These are phyloP conservation scores for Xylaria digitata DNA, from an alignment of 2,329 filamentous ascomycete genomes.

Conservation along the genomic window DNA sequence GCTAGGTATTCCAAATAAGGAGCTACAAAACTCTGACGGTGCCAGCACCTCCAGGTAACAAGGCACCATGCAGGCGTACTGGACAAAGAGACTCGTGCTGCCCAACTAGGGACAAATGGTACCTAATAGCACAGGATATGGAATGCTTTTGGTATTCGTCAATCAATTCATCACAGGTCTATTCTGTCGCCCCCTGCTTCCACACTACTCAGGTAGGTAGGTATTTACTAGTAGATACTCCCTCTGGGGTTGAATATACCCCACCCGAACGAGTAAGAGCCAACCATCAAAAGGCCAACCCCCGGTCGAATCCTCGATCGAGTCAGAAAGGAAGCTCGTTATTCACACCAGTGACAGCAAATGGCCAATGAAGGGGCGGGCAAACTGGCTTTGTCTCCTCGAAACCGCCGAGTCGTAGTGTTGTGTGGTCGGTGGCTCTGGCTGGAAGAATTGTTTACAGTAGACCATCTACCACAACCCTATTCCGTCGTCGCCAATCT, in stretches of 20 bases:
- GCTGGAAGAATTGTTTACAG: constrained; percentile 21
- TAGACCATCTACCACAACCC: constrained; percentile 20
- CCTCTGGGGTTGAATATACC: constrained; percentile 23
- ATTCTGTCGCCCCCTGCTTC: constrained; percentile 13
- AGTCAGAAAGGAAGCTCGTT: constrained; percentile 50
- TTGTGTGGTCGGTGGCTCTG: constrained; percentile 12
- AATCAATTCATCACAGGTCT: constrained; percentile 20
- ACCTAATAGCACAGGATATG: constrained; percentile 12
- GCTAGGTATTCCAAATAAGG: constrained; percentile 36
- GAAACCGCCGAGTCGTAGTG: constrained; percentile 18
- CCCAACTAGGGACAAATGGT: constrained; percentile 11
- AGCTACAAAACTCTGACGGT: constrained; percentile 36
- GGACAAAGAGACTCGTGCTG: constrained; percentile 22
- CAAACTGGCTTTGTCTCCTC: constrained; percentile 42
- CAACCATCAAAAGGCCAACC: constrained; percentile 38
- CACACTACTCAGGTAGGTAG: constrained; percentile 20
- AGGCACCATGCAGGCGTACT: constrained; percentile 1
- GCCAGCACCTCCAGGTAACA: constrained; percentile 35
- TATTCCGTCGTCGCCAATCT: constrained; percentile 20
- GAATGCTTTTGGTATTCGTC: neutral
- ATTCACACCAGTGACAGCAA: constrained; percentile 30
- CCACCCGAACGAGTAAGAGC: constrained; percentile 32
- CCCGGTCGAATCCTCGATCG: constrained; percentile 47
- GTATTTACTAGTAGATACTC: constrained; percentile 12
- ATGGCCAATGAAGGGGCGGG: constrained; percentile 34